Percentiles rank a stretch among this genome's conserved stretches.
Evolutionary conservation across 768 basidiomycete species (phyloP).

Genomic region (Pisolithus marmoratus): DNA sequence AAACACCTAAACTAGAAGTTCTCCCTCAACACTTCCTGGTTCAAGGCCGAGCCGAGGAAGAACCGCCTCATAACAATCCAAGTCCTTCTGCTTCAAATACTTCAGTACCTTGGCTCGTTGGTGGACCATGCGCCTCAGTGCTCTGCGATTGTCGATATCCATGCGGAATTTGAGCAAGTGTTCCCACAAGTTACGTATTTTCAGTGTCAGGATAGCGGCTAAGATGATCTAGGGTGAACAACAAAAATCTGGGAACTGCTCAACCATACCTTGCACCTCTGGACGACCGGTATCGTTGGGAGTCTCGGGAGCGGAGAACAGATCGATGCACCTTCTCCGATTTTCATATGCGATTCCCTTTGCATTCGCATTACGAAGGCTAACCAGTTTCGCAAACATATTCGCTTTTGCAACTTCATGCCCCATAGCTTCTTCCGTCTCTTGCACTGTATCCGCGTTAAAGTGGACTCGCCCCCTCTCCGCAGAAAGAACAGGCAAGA

Average conservation of each 20-base stretch:
- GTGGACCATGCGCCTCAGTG: slow-evolving; percentile 75
- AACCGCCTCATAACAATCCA: slow-evolving; percentile 66
- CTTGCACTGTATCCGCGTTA: slow-evolving; percentile 15
- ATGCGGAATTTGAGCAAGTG: slow-evolving; percentile 65
- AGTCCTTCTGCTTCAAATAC: slow-evolving; percentile 64
- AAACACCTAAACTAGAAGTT: slow-evolving; percentile 61
- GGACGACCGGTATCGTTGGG: slow-evolving; percentile 74
- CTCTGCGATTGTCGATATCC: slow-evolving; percentile 73
- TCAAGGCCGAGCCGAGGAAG: slow-evolving; percentile 75
- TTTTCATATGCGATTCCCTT: slow-evolving; percentile 86
- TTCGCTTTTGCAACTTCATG: slow-evolving; percentile 43
- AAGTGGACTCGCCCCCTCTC: slow-evolving; percentile 20
- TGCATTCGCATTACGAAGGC: slow-evolving; percentile 85
- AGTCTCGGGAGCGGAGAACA: slow-evolving; percentile 68
- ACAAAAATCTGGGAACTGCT: background rate
- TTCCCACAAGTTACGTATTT: slow-evolving; percentile 76
- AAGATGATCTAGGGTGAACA: slow-evolving; percentile 2
- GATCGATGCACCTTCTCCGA: slow-evolving; percentile 65
- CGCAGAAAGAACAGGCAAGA: slow-evolving; percentile 53
- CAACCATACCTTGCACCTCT: slow-evolving; percentile 82
- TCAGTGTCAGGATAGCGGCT: slow-evolving; percentile 85
- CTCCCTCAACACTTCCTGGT: slow-evolving; percentile 79
- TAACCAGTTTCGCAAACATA: slow-evolving; percentile 63
- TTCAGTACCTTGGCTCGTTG: slow-evolving; percentile 76
- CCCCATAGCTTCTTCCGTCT: slow-evolving; percentile 21